Conservation (phyloP, 169 alveolate species). For the Plasmodium coatneyi region DNA sequence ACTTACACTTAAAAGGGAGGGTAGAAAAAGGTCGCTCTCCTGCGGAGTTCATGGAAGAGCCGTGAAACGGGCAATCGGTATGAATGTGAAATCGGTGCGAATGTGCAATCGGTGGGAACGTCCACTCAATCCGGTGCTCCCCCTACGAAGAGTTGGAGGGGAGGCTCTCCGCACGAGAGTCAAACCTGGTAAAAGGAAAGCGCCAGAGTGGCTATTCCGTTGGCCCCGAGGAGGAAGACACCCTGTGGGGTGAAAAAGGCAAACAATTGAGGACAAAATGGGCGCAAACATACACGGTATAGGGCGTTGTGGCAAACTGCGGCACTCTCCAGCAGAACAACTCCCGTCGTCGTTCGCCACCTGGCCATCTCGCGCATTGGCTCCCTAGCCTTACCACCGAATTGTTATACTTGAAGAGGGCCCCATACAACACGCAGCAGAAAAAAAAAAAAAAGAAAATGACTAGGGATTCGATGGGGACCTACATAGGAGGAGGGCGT, state of each 20-base stretch:
- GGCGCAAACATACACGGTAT: background rate
- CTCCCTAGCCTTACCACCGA: constrained; percentile 9
- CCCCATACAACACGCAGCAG: constrained; percentile 11
- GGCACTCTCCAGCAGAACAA: background rate
- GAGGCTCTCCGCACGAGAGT: background rate
- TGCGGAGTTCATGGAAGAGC: background rate
- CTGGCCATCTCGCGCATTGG: background rate
- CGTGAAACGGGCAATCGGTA: background rate
- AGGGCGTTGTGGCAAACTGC: background rate
- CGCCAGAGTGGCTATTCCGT: constrained; percentile 17
- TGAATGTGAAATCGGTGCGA: background rate
- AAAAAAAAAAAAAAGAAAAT: constrained; percentile 19
- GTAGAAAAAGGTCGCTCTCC: constrained; percentile 12
- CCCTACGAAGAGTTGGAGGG: background rate
- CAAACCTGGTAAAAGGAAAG: constrained; percentile 9
- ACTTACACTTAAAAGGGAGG: constrained; percentile 51
- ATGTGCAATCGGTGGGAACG: background rate
- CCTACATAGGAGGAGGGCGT: background rate
- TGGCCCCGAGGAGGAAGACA: constrained; percentile 6
- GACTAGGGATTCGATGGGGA: constrained; percentile 9
- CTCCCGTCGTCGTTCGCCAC: background rate
- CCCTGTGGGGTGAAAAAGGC: background rate
- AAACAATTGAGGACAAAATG: background rate
- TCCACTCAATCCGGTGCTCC: background rate
- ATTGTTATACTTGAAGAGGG: constrained; percentile 32